Evolutionary conservation across 805 yeast genomes (phyloP).

Genomic region (Candida peoriensis): DNA sequence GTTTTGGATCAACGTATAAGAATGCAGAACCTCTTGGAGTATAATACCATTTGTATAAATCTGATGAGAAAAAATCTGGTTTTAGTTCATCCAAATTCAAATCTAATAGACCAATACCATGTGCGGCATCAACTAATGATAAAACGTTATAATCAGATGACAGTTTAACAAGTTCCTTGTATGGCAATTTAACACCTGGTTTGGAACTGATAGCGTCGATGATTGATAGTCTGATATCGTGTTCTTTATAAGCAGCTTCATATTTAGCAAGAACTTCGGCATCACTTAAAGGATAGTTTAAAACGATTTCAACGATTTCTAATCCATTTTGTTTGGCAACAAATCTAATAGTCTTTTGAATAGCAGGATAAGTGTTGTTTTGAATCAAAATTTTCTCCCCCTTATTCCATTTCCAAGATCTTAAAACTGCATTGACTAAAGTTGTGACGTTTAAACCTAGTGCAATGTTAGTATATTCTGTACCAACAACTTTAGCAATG

Average conservation of each 20-base stretch:
- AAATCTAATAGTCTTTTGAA: conserved; percentile 12
- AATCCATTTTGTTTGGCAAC: conserved; percentile 26
- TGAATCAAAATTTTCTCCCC: conserved; percentile 39
- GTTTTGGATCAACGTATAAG: conserved; percentile 49
- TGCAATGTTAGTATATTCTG: conserved; percentile 42
- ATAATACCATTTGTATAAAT: conserved; percentile 67
- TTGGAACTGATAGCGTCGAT: conserved; percentile 57
- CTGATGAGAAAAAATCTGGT: conserved; percentile 60
- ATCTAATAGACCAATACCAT: conserved; percentile 52
- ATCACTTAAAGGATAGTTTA: conserved; percentile 41
- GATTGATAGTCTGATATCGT: conserved; percentile 36
- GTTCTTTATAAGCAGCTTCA: conserved; percentile 24
- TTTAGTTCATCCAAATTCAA: conserved; percentile 34
- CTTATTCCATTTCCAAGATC: conserved; percentile 42
- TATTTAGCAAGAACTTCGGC: conserved; percentile 33
- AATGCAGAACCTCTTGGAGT: conserved; percentile 56
- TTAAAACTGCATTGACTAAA: conserved; percentile 48
- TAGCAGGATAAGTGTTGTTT: conserved; percentile 10
- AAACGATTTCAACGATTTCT: conserved; percentile 31
- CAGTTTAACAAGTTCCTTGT: conserved; percentile 37
- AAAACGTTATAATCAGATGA: conserved; percentile 43
- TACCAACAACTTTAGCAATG: conserved; percentile 38
- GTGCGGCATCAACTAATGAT: conserved; percentile 71
- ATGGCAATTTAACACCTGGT: conserved; percentile 63
- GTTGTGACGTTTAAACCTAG: conserved; percentile 51